Base-by-base conservation (phyloP, 805 yeast genomes). In the Phaffomyces thermotolerans region DNA sequence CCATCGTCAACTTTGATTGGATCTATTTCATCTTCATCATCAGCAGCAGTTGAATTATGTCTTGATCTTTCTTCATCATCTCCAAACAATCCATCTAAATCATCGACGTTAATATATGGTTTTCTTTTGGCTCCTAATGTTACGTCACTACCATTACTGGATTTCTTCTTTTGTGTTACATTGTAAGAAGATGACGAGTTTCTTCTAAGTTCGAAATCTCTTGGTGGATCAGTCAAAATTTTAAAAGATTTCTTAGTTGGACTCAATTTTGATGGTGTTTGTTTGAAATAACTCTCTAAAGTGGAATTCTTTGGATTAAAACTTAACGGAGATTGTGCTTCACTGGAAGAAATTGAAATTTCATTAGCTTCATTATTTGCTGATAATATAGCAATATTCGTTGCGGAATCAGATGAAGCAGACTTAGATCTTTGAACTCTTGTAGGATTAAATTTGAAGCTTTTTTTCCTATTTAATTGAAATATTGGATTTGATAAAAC, bases 371-470 rank as follows among this genome's bases (percentile, higher is more conserved):
- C 29, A 27, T 27, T 12, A 27, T 10, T 27, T 27, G 29, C 6
- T 27, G 13, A 27, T 27, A 27, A 12, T 27, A 13, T 27, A 20
- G 22, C 22, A 13, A 36, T 36, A 10, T 27, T 20, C 1, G n/a
- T 13, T 10, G 38, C 12, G 14, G 29, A 45, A 8, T 50, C 54
- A 34, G 50, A 47, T 6, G 57, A 49, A 2, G 57, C 52, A 7
- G 60, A 56, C 27, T 48, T 49, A 1, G 60, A 54, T 41, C 60
- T 49, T 14, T 52, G 53, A 27, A 43, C 44, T 23, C 48, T 45
- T 20, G 23, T 44, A 8, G 31, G 31, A 12, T 39, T 37, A 5
- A 14, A 13, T 22, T 36, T 27, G 36, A 31, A 42, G 13, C 42
- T 47, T 38, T 40, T 47, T 8, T 27, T 22, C 18, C 37, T 43